These are phyloP conservation scores for Puccinia polysora DNA, from an alignment of 1,284 basidiomycete genomes.

Conservation along the genomic window DNA sequence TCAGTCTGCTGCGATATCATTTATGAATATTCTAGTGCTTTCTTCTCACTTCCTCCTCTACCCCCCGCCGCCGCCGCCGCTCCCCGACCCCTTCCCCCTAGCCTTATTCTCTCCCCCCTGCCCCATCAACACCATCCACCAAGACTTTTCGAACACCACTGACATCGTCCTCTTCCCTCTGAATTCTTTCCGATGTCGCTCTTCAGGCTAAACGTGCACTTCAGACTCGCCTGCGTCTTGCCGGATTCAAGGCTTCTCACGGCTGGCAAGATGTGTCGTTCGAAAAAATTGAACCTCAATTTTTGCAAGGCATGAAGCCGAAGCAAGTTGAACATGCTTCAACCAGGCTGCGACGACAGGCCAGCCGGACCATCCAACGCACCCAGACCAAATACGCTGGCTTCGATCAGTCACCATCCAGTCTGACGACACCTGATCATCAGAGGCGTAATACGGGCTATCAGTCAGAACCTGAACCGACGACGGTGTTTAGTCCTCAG, in stretches of 20 bases:
- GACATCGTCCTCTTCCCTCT: not conserved
- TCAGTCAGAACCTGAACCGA: not conserved
- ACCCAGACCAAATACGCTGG: not conserved
- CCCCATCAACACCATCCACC: too few relatives aligned
- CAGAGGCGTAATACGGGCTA: not conserved
- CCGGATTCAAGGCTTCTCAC: slow-evolving; percentile 38
- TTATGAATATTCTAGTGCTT: too few relatives aligned
- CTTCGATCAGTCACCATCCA: not conserved
- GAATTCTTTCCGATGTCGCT: not conserved
- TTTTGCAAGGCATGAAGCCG: slow-evolving; percentile 7
- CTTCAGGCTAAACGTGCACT: slow-evolving; percentile 25
- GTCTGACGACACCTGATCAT: slow-evolving; percentile 11
- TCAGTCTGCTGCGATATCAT: too few relatives aligned
- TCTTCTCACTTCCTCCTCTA: too few relatives aligned
- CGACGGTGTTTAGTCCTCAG: not conserved
- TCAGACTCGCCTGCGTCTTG: slow-evolving; percentile 38
- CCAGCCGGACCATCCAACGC: not conserved
- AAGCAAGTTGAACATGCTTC: slow-evolving; percentile 3
- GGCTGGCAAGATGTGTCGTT: slow-evolving; percentile 39
- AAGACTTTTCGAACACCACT: not conserved
- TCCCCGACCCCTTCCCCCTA: too few relatives aligned
- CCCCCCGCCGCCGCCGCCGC: too few relatives aligned
- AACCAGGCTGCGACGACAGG: not conserved
- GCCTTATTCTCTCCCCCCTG: too few relatives aligned
- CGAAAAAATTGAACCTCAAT: slow-evolving; percentile 33